Conservation (phyloP, 176 grass and related monocot genomes). For the Carex littledalei region DNA sequence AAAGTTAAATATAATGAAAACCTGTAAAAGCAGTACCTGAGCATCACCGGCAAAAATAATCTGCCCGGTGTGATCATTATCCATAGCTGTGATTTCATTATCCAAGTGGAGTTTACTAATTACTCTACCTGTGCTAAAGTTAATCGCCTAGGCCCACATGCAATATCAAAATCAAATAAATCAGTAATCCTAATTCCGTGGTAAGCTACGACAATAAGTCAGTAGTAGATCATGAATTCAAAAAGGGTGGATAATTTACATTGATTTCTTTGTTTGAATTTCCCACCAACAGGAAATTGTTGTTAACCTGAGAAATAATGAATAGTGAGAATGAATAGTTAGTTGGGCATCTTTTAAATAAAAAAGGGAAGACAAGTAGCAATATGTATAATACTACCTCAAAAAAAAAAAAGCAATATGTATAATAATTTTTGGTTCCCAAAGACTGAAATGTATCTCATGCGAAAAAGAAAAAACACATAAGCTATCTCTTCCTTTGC, state of each 20-base stretch:
- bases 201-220: not conserved
- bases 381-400: not conserved
- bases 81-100: conserved; percentile 83
- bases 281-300: conserved; percentile 91
- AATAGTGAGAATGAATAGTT: not conserved
- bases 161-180: conserved; percentile 28
- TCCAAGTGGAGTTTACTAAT: conserved; percentile 88
- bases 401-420: not conserved
- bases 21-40: conserved; percentile 40
- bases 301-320: conserved; percentile 74
- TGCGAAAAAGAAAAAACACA: not conserved
- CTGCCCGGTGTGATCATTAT: conserved; percentile 90
- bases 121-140: conserved; percentile 96
- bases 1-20: conserved; percentile 7
- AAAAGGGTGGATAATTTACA: conserved; percentile 42
- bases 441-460: not conserved
- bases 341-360: not conserved
- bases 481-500: not conserved
- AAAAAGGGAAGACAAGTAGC: not conserved
- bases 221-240: not conserved
- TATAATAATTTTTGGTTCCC: not conserved
- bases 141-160: conserved; percentile 57
- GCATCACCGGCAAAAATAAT: conserved; percentile 89
- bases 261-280: conserved; percentile 90
- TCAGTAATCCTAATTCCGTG: conserved; percentile 11